Evolutionary conservation across 2,329 filamentous ascomycete genomes (phyloP).

Genomic region (Colletotrichum sp.): DNA sequence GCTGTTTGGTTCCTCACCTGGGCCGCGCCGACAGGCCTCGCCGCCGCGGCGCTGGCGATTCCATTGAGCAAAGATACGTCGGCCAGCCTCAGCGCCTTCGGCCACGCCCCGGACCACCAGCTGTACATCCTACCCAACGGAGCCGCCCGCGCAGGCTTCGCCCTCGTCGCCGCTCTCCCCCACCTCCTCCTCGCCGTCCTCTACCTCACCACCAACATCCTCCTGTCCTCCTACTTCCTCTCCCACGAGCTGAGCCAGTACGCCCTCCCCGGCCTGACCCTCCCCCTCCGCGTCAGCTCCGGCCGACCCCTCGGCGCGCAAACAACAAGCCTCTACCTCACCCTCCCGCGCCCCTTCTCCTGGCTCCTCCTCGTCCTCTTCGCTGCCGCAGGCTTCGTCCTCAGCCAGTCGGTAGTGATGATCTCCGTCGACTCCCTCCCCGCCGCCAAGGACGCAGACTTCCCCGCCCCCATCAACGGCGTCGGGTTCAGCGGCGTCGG

Average conservation of each 20-base stretch:
- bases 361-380: conserved; percentile 51
- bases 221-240: conserved; percentile 53
- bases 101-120: conserved; percentile 37
- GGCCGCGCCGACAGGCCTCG: conserved; percentile 39
- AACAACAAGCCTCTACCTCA: conserved; percentile 52
- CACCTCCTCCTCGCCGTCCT: conserved; percentile 53
- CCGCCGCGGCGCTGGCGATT: conserved; percentile 43
- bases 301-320: conserved; percentile 48
- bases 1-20: conserved; percentile 42
- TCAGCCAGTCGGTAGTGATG: conserved; percentile 43
- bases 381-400: conserved; percentile 46
- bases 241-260: conserved; percentile 56
- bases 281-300: conserved; percentile 51
- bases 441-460: not conserved
- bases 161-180: conserved; percentile 49
- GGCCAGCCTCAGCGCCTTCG: conserved; percentile 42
- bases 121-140: conserved; percentile 31
- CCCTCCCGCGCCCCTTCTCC: conserved; percentile 51
- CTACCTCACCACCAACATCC: conserved; percentile 52
- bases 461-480: conserved; percentile 26
- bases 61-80: conserved; percentile 32
- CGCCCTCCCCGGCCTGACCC: conserved; percentile 34
- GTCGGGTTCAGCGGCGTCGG: conserved; percentile 49
- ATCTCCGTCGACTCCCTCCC: conserved; percentile 31
- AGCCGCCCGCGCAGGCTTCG: conserved; percentile 30